phyloP scores from a whole-genome alignment of 78 protist species.

The Fonticula alba region DNA sequence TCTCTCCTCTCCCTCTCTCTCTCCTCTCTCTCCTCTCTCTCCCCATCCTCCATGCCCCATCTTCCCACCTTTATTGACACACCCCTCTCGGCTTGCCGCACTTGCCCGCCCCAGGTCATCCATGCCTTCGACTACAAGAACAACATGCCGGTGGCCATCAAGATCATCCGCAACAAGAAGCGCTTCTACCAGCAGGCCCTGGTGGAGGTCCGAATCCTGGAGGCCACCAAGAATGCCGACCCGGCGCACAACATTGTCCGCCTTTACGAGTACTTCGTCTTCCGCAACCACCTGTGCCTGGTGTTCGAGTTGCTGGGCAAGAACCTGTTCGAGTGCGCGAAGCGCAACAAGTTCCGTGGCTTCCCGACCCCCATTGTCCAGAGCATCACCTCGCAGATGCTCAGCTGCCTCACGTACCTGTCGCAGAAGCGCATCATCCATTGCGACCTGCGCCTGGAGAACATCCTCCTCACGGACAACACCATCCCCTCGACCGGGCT shows the following conservation, averaged over 20 bases:
- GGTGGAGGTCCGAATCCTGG: slow-evolving; percentile 73
- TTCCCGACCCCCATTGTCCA: slow-evolving; percentile 11
- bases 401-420: slow-evolving; percentile 45
- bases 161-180: slow-evolving; percentile 76
- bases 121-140: slow-evolving; percentile 37
- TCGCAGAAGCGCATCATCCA: slow-evolving; percentile 59
- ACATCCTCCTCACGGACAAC: slow-evolving; percentile 70
- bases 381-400: slow-evolving; percentile 62
- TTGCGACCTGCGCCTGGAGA: slow-evolving; percentile 94
- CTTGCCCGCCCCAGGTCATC: no score
- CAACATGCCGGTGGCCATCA: slow-evolving; percentile 49
- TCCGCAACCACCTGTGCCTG: slow-evolving; percentile 70
- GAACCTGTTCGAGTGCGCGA: slow-evolving; percentile 66
- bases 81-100: no score
- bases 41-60: no score
- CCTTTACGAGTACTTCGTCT: slow-evolving; percentile 34
- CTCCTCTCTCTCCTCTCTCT: no score
- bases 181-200: slow-evolving; percentile 81
- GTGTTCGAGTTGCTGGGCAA: slow-evolving; percentile 47
- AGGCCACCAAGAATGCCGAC: slow-evolving; percentile 32
- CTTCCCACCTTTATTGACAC: no score
- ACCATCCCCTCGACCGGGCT: slow-evolving; percentile 31
- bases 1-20: no score
- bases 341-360: slow-evolving; percentile 48
- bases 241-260: slow-evolving; percentile 11